A percentile compares a stretch with the other conserved stretches of the same genome.
Evolutionary conservation across 176 grass and related monocot species (phyloP).

Genomic region (Aegilops umbellulata): DNA sequence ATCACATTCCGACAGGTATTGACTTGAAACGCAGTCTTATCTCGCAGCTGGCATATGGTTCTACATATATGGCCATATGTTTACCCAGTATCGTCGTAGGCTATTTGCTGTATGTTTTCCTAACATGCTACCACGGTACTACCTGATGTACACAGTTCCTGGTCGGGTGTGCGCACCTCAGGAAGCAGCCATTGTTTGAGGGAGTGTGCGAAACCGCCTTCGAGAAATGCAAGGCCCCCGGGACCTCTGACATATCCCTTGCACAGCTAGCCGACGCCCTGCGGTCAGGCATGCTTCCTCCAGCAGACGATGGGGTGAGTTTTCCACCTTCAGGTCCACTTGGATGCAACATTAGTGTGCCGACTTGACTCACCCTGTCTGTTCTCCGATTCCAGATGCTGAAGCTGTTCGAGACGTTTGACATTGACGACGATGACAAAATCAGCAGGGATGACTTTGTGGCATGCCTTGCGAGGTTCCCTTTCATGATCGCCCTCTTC

Average conservation of each 20-base stretch:
- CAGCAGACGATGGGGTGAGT: slow-evolving; percentile 28
- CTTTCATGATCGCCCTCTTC: slow-evolving; percentile 76
- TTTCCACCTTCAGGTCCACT: not conserved
- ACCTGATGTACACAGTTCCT: slow-evolving; percentile 56
- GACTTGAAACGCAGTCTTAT: not conserved
- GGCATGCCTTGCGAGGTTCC: slow-evolving; percentile 56
- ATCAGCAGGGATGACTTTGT: slow-evolving; percentile 75
- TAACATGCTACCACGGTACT: not conserved
- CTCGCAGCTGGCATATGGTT: not conserved
- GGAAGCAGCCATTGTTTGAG: slow-evolving; percentile 65
- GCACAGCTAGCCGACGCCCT: slow-evolving; percentile 31
- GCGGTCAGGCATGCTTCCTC: slow-evolving; percentile 24
- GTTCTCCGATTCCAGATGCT: slow-evolving; percentile 37
- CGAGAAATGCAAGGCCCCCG: slow-evolving; percentile 49
- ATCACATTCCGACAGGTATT: slow-evolving; percentile 96
- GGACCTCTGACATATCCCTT: slow-evolving; percentile 34
- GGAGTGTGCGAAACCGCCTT: slow-evolving; percentile 58
- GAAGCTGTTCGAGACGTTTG: slow-evolving; percentile 60
- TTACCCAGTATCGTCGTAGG: not conserved
- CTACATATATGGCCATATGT: not conserved
- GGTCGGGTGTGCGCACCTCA: slow-evolving; percentile 71
- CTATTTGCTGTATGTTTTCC: not conserved
- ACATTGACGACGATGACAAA: slow-evolving; percentile 45
- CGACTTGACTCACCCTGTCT: not conserved
- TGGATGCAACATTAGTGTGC: not conserved